Percentiles rank a stretch among this genome's conserved stretches.
phyloP scores from a whole-genome alignment of 1,284 basidiomycete genomes.

The Athelia sp. region DNA sequence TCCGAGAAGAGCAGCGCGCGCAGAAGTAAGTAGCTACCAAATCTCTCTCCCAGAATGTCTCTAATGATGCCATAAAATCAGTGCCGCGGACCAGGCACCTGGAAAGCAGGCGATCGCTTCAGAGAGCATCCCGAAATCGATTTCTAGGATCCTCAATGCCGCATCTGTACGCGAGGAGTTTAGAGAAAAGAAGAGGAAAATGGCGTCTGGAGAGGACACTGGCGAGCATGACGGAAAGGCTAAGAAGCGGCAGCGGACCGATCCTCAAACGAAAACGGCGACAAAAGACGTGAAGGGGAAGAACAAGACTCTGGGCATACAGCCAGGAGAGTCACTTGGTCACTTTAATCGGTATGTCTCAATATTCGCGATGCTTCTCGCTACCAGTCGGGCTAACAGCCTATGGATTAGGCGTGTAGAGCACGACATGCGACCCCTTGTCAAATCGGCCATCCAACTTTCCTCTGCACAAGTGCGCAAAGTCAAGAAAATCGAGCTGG shows the following conservation, averaged over 20 bases:
- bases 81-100: conserved; percentile 46
- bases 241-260: conserved; percentile 31
- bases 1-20: conserved; percentile 34
- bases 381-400: too few relatives aligned
- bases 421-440: conserved; percentile 56
- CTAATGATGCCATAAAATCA: conserved; percentile 17
- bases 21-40: conserved; percentile 28
- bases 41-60: conserved; percentile 2
- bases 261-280: conserved; percentile 16
- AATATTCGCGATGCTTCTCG: too few relatives aligned
- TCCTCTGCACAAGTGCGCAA: conserved; percentile 49
- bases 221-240: conserved; percentile 22
- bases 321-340: conserved; percentile 62
- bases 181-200: conserved; percentile 44
- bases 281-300: conserved; percentile 16
- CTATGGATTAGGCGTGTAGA: conserved; percentile 56
- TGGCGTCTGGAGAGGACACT: conserved; percentile 24
- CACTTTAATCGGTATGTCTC: conserved; percentile 66
- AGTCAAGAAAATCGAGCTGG: conserved; percentile 35
- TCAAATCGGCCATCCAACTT: conserved; percentile 54
- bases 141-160: conserved; percentile 59
- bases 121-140: conserved; percentile 66
- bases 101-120: conserved; percentile 32
- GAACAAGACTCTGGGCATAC: conserved; percentile 37
- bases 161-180: conserved; percentile 49